phyloP scores from a whole-genome alignment of 1,139 yeast genomes.

The Suhomyces bribrorum region DNA sequence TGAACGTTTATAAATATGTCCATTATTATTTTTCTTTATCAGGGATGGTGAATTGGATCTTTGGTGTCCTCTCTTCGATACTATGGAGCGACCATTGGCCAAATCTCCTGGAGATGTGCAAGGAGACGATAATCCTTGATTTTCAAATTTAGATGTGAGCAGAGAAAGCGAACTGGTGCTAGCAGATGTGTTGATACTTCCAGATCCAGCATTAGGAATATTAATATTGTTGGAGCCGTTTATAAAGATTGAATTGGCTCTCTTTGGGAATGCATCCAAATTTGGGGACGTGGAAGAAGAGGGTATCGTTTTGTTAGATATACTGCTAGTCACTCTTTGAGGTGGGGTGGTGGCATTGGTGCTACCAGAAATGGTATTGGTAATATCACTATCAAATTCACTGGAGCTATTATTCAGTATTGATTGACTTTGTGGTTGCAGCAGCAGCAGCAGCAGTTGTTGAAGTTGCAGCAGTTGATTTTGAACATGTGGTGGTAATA shows the following conservation, averaged over 20 bases:
- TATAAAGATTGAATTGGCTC: slow-evolving; percentile 19
- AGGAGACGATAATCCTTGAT: slow-evolving; percentile 31
- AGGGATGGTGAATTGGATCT: slow-evolving; percentile 22
- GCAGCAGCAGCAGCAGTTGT: slow-evolving; percentile 5
- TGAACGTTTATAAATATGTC: slow-evolving; percentile 37
- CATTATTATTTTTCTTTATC: slow-evolving; percentile 28
- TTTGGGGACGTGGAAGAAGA: slow-evolving; percentile 10
- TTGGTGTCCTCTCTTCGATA: slow-evolving; percentile 18
- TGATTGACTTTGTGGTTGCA: slow-evolving; percentile 5
- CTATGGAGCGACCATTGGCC: slow-evolving; percentile 5
- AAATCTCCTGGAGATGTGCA: slow-evolving; percentile 10
- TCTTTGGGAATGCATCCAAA: slow-evolving; percentile 17
- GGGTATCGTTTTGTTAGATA: slow-evolving; percentile 10
- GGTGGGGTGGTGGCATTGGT: slow-evolving; percentile 2
- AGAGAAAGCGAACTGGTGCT: slow-evolving; percentile 25
- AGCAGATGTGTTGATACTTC: slow-evolving; percentile 8
- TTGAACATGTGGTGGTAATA: slow-evolving; percentile 14
- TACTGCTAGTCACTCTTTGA: slow-evolving; percentile 4
- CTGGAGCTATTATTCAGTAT: slow-evolving; percentile 18
- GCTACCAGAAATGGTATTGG: slow-evolving; percentile 7
- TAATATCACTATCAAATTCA: slow-evolving; percentile 26
- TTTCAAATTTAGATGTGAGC: slow-evolving; percentile 32
- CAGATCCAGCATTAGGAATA: neutral
- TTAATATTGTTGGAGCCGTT: slow-evolving; percentile 3
- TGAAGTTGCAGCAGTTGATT: slow-evolving; percentile 19